These are phyloP conservation scores for Corchorus capsularis DNA, from an alignment of 345 rosid species.

Conservation along the genomic window DNA sequence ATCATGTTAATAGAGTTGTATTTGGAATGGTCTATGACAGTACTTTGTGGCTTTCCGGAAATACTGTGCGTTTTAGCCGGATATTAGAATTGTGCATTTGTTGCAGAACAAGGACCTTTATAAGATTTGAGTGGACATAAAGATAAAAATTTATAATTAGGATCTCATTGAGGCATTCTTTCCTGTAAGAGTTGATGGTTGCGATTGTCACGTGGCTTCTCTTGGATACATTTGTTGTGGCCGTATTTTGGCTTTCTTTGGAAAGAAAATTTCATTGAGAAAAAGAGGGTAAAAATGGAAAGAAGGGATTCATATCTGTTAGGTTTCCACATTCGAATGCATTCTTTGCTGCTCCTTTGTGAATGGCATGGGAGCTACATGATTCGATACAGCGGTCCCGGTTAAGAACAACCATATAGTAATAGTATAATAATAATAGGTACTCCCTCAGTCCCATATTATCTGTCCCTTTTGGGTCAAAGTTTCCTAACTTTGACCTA, in stretches of 20 bases:
- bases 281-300: background rate
- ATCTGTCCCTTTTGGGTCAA: too few species aligned
- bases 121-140: background rate
- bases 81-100: background rate
- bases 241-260: background rate
- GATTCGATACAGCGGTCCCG: background rate
- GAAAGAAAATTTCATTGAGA: background rate
- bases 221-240: background rate
- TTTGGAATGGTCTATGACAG: background rate
- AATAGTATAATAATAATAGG: background rate
- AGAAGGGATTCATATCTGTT: background rate
- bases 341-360: background rate
- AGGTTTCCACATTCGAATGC: background rate
- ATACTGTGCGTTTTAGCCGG: background rate
- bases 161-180: background rate
- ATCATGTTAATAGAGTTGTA: background rate
- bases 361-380: background rate
- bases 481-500: too few species aligned
- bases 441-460: too few species aligned
- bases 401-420: background rate
- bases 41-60: background rate
- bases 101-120: background rate
- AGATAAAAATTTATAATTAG: background rate
- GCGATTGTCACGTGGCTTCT: background rate
- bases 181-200: conserved; percentile 3